Evolutionary conservation across 1,284 basidiomycete species (phyloP).

Genomic region (Cryptococcus amylolentus): DNA sequence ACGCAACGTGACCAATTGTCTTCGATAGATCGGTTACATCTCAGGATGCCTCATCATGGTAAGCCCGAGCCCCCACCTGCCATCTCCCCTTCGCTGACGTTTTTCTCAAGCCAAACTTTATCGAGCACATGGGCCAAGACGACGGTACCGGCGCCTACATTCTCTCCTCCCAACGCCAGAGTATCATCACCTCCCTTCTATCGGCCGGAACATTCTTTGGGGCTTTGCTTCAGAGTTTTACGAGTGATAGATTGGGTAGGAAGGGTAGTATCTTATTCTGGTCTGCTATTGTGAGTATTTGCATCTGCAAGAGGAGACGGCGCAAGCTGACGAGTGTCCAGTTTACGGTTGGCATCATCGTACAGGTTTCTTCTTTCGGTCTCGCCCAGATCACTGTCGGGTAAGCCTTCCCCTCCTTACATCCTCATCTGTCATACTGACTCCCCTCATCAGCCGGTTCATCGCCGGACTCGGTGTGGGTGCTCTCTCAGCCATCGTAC

Average conservation of each 20-base stretch:
- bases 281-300: conserved; percentile 56
- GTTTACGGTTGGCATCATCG: conserved; percentile 61
- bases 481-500: conserved; percentile 72
- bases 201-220: conserved; percentile 67
- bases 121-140: conserved; percentile 61
- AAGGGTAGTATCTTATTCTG: conserved; percentile 69
- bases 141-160: conserved; percentile 55
- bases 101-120: conserved; percentile 58
- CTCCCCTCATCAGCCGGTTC: conserved; percentile 20
- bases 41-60: conserved; percentile 73
- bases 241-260: conserved; percentile 68
- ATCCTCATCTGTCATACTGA: neutral
- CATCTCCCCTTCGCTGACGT: neutral
- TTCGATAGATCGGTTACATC: conserved; percentile 27
- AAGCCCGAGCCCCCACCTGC: neutral
- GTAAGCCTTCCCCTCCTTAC: neutral
- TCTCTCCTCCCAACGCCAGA: conserved; percentile 62
- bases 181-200: conserved; percentile 71
- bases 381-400: conserved; percentile 66
- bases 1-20: neutral
- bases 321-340: neutral
- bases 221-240: conserved; percentile 66
- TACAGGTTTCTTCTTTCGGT: conserved; percentile 67
- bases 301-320: no score
- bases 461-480: conserved; percentile 60